Evolutionary conservation across 805 yeast species (phyloP).

Genomic region (Yamadazyma insecticola): DNA sequence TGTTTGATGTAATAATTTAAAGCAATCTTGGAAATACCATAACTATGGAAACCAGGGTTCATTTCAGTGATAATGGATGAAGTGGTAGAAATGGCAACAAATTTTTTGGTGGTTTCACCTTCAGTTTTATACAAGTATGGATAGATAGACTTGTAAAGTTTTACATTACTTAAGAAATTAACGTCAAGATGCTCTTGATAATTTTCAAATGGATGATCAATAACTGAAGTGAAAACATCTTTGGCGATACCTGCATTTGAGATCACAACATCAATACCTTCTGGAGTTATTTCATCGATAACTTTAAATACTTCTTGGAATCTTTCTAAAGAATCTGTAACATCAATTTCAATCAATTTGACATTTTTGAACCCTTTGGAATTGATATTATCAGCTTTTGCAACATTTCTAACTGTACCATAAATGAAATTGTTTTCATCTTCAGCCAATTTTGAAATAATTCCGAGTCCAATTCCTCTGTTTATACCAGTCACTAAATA

Average conservation of each 20-base stretch:
- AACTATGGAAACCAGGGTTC: conserved; percentile 18
- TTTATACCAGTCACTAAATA: conserved; percentile 32
- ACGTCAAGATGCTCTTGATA: conserved; percentile 4
- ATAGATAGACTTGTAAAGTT: conserved; percentile 19
- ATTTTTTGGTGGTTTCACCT: conserved; percentile 12
- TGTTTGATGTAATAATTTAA: conserved; percentile 22
- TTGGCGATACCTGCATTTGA: conserved; percentile 26
- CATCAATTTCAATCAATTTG: conserved; percentile 6
- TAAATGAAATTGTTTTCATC: conserved; percentile 28
- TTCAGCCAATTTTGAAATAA: conserved; percentile 18
- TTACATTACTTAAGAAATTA: conserved; percentile 8
- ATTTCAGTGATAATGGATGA: too few species aligned
- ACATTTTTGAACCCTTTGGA: conserved; percentile 4
- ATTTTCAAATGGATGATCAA: conserved; percentile 1
- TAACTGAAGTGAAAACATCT: not conserved
- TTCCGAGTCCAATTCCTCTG: conserved; percentile 34
- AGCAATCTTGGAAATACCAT: conserved; percentile 33
- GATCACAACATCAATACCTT: conserved; percentile 26
- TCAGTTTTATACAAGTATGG: conserved; percentile 18
- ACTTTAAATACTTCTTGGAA: conserved; percentile 6
- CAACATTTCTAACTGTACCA: conserved; percentile 33
- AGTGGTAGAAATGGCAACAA: conserved; percentile 24
- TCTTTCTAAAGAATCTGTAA: conserved; percentile 1
- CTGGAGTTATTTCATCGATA: conserved; percentile 6
- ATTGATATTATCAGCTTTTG: conserved; percentile 11